Percentiles rank a stretch among this genome's conserved stretches.
These are phyloP conservation scores for Lojkania enalia DNA, from an alignment of 2,329 filamentous ascomycete genomes.

Conservation along the genomic window DNA sequence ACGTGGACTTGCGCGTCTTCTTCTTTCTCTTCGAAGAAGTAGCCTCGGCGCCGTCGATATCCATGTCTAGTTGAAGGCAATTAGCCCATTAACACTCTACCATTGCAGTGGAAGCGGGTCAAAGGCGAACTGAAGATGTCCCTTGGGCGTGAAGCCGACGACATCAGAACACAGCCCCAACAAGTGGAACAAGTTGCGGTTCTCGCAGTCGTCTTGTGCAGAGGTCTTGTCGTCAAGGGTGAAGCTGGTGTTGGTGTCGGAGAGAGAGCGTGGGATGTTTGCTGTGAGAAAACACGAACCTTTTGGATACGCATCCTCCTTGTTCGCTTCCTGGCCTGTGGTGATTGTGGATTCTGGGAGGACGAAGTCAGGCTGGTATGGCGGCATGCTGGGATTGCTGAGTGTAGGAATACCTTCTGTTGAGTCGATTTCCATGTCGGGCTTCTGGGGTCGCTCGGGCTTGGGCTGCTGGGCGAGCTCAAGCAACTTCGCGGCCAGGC, in stretches of 20 bases:
- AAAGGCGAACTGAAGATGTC: conserved; percentile 43
- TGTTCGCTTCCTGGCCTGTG: conserved; percentile 6
- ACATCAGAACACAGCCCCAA: conserved; percentile 47
- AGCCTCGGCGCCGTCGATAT: conserved; percentile 38
- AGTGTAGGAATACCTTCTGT: conserved; percentile 39
- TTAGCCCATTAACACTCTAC: conserved; percentile 41
- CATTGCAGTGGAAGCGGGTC: conserved; percentile 38
- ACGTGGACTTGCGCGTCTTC: conserved; percentile 12
- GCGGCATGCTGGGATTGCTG: conserved; percentile 4
- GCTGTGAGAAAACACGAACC: conserved; percentile 38
- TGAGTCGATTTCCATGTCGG: conserved; percentile 53
- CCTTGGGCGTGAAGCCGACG: conserved; percentile 41
- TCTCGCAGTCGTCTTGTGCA: conserved; percentile 22
- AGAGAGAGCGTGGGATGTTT: conserved; percentile 32
- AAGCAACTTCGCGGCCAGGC: conserved; percentile 82
- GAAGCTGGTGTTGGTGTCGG: conserved; percentile 12
- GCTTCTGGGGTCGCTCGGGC: conserved; percentile 49
- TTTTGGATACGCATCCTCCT: conserved; percentile 35
- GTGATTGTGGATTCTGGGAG: neutral
- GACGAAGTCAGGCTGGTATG: conserved; percentile 9
- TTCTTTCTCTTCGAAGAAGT: conserved; percentile 15
- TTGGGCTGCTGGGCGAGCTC: conserved; percentile 74
- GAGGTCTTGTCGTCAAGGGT: conserved; percentile 2
- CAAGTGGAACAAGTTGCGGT: conserved; percentile 42
- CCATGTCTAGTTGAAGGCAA: conserved; percentile 38